Evolutionary conservation across 495 filamentous ascomycete species (phyloP).

Genomic region (Tetracladium setigerum): DNA sequence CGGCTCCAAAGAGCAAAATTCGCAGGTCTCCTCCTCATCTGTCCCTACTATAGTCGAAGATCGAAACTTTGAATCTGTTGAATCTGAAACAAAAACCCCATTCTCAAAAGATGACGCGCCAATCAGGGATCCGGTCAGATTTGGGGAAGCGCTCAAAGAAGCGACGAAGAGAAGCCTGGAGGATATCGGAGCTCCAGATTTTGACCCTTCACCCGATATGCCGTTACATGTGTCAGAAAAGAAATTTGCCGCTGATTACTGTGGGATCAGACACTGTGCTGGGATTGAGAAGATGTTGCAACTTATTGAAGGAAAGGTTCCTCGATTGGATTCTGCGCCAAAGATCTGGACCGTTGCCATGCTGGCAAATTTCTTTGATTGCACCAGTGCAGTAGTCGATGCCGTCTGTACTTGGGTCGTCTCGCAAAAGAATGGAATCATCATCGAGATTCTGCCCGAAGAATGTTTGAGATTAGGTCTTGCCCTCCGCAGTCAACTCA

Average conservation of each 20-base stretch:
- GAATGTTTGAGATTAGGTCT: slow-evolving; percentile 8
- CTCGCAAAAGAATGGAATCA: slow-evolving; percentile 3
- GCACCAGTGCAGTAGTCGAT: slow-evolving; percentile 21
- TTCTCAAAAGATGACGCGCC: slow-evolving; percentile 12
- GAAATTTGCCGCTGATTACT: slow-evolving; percentile 34
- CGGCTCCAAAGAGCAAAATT: too few relatives aligned
- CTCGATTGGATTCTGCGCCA: slow-evolving; percentile 39
- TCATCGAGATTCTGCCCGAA: slow-evolving; percentile 18
- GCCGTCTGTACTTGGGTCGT: slow-evolving; percentile 9
- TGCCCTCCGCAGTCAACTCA: background rate
- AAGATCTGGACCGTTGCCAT: slow-evolving; percentile 47
- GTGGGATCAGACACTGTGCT: slow-evolving; percentile 36
- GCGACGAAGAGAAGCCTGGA: background rate
- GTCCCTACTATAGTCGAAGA: too few relatives aligned
- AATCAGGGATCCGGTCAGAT: slow-evolving; percentile 34
- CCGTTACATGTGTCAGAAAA: slow-evolving; percentile 7
- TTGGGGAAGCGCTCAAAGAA: slow-evolving; percentile 1
- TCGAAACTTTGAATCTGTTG: background rate
- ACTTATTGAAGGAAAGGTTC: slow-evolving; percentile 31
- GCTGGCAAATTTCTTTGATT: slow-evolving; percentile 39
- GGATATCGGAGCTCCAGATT: too few relatives aligned
- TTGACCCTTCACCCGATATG: background rate
- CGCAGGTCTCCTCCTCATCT: too few relatives aligned
- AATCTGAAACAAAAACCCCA: background rate
- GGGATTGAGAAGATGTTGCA: slow-evolving; percentile 40